Evolutionary conservation across 495 filamentous ascomycete species (phyloP).

Genomic region (Penicillium pulvis): DNA sequence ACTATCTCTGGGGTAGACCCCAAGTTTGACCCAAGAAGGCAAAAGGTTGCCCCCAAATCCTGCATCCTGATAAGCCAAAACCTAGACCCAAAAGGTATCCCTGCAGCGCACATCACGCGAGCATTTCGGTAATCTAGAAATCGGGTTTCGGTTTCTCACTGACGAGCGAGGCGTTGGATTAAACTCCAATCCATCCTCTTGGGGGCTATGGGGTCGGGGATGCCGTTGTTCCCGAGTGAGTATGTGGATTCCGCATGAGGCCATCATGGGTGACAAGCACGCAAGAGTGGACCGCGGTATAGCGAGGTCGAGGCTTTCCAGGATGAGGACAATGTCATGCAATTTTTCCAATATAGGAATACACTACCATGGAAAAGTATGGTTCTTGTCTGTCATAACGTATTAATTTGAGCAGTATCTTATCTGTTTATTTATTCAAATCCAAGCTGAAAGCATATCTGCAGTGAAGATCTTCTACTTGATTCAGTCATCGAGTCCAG

Average conservation of each 20-base stretch:
- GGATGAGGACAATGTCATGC: not conserved
- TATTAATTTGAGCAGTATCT: not conserved
- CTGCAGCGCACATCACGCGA: not conserved
- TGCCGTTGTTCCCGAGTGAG: not conserved
- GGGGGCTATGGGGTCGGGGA: not conserved
- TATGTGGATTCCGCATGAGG: constrained; percentile 20
- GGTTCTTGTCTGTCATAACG: not conserved
- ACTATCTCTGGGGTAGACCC: not conserved
- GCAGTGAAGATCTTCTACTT: not conserved
- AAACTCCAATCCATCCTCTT: not conserved
- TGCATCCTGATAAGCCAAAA: not conserved
- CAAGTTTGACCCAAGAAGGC: not conserved
- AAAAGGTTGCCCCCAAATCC: constrained; percentile 1
- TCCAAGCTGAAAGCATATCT: not conserved
- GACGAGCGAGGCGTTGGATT: not conserved
- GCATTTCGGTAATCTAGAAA: not conserved
- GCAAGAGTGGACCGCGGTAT: constrained; percentile 17
- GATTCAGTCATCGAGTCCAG: not conserved
- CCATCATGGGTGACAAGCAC: constrained; percentile 27
- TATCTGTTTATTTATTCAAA: not conserved
- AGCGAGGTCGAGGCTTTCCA: not conserved
- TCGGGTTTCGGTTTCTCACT: not conserved
- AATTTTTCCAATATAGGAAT: not conserved
- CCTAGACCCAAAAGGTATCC: not conserved
- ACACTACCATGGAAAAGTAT: not conserved